Evolutionary conservation across 306 rosid species (phyloP).

Genomic region (Chamaecrista fasciculata): DNA sequence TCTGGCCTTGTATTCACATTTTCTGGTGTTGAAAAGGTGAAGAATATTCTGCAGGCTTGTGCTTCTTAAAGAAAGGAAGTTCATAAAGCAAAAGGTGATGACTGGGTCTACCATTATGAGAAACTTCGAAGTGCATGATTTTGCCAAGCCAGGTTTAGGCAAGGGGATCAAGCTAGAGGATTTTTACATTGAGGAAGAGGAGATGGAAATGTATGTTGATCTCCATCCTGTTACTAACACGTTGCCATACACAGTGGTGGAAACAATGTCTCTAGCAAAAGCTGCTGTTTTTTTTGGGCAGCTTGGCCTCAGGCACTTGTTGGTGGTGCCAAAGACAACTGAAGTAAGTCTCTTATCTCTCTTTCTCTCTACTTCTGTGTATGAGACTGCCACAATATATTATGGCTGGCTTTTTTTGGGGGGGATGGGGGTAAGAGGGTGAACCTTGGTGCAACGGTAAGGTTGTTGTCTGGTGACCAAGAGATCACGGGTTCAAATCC

Average conservation of each 20-base stretch:
- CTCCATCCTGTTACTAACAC: constrained; percentile 59
- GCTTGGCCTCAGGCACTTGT: constrained; percentile 67
- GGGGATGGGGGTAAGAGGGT: too few relatives aligned
- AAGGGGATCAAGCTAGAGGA: constrained; percentile 58
- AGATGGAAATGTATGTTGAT: constrained; percentile 69
- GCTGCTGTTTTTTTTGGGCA: constrained; percentile 60
- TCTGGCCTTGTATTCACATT: constrained; percentile 59
- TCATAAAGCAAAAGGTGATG: constrained; percentile 32
- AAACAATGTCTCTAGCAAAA: constrained; percentile 69
- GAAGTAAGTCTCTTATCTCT: constrained; percentile 42
- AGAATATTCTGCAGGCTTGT: constrained; percentile 51
- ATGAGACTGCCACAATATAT: too few relatives aligned
- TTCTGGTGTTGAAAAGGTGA: constrained; percentile 69
- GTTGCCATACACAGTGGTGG: constrained; percentile 62
- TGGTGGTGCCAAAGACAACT: constrained; percentile 57
- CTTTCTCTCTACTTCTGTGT: too few relatives aligned
- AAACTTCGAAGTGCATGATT: constrained; percentile 49
- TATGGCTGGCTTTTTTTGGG: too few relatives aligned
- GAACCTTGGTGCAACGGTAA: too few relatives aligned
- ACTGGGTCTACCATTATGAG: constrained; percentile 30
- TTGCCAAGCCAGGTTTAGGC: constrained; percentile 73
- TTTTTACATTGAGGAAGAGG: constrained; percentile 51
- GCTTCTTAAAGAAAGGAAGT: constrained; percentile 52
- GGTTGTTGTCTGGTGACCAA: too few relatives aligned
- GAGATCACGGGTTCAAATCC: too few relatives aligned